Evolutionary conservation across 164 flowering plant genomes (phyloP).

Genomic region (Taxillus chinensis): DNA sequence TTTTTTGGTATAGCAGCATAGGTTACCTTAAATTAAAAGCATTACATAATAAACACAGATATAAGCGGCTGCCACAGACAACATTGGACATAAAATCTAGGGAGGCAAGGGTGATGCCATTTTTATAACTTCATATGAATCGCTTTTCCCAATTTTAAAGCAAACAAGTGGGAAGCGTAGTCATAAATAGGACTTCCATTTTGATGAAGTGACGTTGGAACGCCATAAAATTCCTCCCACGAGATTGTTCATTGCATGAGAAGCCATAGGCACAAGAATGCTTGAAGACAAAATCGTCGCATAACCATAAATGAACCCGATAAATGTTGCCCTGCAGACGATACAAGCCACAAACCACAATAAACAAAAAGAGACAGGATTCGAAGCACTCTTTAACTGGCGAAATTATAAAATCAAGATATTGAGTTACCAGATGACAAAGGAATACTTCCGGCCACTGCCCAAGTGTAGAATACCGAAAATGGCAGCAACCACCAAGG

Average conservation of each 20-base stretch:
- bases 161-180: too few species aligned
- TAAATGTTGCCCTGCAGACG: slow-evolving; percentile 78
- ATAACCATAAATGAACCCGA: slow-evolving; percentile 65
- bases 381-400: background rate
- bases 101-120: too few species aligned
- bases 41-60: too few species aligned
- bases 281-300: slow-evolving; percentile 58
- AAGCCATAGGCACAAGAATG: slow-evolving; percentile 71
- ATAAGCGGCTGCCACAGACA: too few species aligned
- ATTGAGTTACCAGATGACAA: slow-evolving; percentile 62
- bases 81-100: too few species aligned
- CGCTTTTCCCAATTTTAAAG: too few species aligned
- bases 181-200: background rate
- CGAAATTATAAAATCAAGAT: background rate
- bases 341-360: background rate
- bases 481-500: slow-evolving; percentile 42
- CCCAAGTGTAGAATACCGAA: slow-evolving; percentile 83
- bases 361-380: background rate
- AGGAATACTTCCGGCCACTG: slow-evolving; percentile 68
- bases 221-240: slow-evolving; percentile 77
- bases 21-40: too few species aligned
- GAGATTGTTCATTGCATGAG: slow-evolving; percentile 82
- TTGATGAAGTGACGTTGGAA: slow-evolving; percentile 24
- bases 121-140: too few species aligned
- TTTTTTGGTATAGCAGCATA: too few species aligned